Evolutionary conservation across 164 flowering plant genomes (phyloP).

Genomic region (Chimonanthus praecox): DNA sequence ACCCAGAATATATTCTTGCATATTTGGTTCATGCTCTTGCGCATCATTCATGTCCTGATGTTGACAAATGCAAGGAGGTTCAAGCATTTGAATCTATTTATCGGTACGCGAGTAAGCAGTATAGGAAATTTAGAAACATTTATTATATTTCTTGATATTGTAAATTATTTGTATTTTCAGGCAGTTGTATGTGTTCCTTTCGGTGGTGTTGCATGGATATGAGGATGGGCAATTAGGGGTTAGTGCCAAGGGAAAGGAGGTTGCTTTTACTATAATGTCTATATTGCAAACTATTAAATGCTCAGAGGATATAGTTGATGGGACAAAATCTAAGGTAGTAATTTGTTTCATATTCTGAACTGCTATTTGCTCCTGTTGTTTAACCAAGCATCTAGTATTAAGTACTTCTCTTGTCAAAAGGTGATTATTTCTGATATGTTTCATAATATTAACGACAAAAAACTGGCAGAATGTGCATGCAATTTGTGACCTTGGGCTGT

Average conservation of each 20-base stretch:
- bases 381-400: background rate
- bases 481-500: slow-evolving; percentile 77
- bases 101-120: slow-evolving; percentile 38
- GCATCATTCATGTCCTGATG: slow-evolving; percentile 73
- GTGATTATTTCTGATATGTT: background rate
- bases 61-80: slow-evolving; percentile 68
- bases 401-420: background rate
- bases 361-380: slow-evolving; percentile 3
- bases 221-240: slow-evolving; percentile 55
- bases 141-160: background rate
- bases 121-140: background rate
- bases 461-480: slow-evolving; percentile 72
- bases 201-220: slow-evolving; percentile 60
- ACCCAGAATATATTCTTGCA: slow-evolving; percentile 76
- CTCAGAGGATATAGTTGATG: slow-evolving; percentile 67
- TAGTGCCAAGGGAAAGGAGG: slow-evolving; percentile 45
- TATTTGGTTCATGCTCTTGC: slow-evolving; percentile 84
- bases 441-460: slow-evolving; percentile 6
- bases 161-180: slow-evolving; percentile 29
- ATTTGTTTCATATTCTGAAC: background rate
- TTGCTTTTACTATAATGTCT: slow-evolving; percentile 35
- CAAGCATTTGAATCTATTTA: slow-evolving; percentile 63
- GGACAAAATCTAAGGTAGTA: slow-evolving; percentile 64
- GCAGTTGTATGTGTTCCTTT: slow-evolving; percentile 61
- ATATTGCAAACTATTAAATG: slow-evolving; percentile 57